These are phyloP conservation scores for Exserohilum turcica DNA, from an alignment of 2,329 filamentous ascomycete genomes.

Conservation along the genomic window DNA sequence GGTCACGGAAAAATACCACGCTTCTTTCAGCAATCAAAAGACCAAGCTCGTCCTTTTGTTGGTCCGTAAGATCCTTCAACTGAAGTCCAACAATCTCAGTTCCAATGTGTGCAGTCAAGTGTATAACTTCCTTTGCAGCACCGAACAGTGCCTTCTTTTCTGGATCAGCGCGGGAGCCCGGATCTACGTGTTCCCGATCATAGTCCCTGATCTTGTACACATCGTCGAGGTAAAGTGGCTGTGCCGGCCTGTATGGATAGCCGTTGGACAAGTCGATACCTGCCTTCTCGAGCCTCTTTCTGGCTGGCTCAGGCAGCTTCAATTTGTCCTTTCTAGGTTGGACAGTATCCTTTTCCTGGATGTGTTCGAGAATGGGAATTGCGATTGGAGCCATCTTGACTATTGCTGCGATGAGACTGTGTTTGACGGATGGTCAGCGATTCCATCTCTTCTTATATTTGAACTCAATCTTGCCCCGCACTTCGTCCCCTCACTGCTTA, in stretches of 20 bases:
- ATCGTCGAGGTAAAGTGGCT: constrained; percentile 71
- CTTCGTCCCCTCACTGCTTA: constrained; percentile 9
- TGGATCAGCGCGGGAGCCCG: constrained; percentile 58
- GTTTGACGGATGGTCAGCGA: not conserved
- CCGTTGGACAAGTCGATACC: constrained; percentile 72
- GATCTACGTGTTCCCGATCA: constrained; percentile 43
- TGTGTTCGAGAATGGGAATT: constrained; percentile 56
- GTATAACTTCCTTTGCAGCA: constrained; percentile 51
- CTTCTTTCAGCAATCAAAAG: constrained; percentile 49
- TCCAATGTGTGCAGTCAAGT: constrained; percentile 46
- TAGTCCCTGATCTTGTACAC: constrained; percentile 67
- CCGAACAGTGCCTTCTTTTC: constrained; percentile 48
- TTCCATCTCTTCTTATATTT: constrained; percentile 22
- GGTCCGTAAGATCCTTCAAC: constrained; percentile 53
- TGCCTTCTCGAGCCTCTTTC: constrained; percentile 67
- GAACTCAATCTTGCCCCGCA: constrained; percentile 6
- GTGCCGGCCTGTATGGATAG: constrained; percentile 72
- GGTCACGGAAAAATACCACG: constrained; percentile 58
- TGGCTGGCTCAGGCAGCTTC: constrained; percentile 62
- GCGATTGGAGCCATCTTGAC: constrained; percentile 61
- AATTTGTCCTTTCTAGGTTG: constrained; percentile 68
- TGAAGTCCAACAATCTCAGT: constrained; percentile 52
- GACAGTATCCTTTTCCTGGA: constrained; percentile 62
- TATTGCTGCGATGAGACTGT: constrained; percentile 2
- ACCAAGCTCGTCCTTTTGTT: constrained; percentile 58